Evolutionary conservation across 805 yeast genomes (phyloP).

Genomic region (Danielozyma ontarioensis): DNA sequence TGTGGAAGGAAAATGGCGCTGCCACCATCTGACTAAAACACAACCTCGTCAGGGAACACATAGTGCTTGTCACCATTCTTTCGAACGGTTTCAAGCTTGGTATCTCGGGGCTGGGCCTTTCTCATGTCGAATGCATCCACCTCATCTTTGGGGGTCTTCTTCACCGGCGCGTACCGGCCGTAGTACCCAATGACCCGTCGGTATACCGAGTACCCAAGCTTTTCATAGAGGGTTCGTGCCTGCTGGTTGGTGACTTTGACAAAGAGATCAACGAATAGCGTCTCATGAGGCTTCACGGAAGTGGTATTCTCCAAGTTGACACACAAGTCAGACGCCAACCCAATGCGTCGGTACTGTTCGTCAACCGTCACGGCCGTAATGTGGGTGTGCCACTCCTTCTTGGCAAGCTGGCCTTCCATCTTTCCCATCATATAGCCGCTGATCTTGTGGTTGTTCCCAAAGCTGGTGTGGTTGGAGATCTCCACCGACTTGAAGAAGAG

Average conservation of each 20-base stretch:
- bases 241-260: conserved; percentile 80
- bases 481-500: conserved; percentile 74
- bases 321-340: conserved; percentile 79
- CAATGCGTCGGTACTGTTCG: conserved; percentile 75
- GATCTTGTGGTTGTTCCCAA: conserved; percentile 17
- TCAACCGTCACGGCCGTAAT: conserved; percentile 93
- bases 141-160: conserved; percentile 52
- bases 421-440: conserved; percentile 94
- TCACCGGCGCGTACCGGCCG: conserved; percentile 47
- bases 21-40: conserved; percentile 43
- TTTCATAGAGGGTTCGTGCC: conserved; percentile 80
- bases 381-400: conserved; percentile 90
- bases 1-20: too few species aligned
- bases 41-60: conserved; percentile 64
- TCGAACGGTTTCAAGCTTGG: conserved; percentile 47
- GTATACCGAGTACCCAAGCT: conserved; percentile 78
- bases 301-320: conserved; percentile 67
- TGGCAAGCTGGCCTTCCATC: conserved; percentile 68
- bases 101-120: conserved; percentile 55
- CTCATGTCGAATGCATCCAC: conserved; percentile 90
- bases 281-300: conserved; percentile 64
- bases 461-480: conserved; percentile 12
- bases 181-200: conserved; percentile 89
- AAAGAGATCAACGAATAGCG: conserved; percentile 84
- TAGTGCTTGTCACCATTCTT: conserved; percentile 54